Evolutionary conservation across 1,139 yeast genomes (phyloP).

Genomic region (Yamadazyma friedrichii): DNA sequence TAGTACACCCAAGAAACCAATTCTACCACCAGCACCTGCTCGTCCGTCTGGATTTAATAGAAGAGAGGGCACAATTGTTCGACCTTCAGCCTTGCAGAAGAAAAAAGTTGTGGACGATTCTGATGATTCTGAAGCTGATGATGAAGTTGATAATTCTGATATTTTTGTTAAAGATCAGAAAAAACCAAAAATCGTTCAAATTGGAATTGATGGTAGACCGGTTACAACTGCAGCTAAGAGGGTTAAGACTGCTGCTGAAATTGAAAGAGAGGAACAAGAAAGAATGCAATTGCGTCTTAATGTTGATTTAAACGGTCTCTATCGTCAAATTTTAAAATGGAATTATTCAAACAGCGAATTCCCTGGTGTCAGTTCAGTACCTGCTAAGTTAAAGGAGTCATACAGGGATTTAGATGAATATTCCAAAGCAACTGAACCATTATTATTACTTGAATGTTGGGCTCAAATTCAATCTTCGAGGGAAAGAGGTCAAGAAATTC

Average conservation of each 20-base stretch:
- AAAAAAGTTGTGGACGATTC: conserved; percentile 25
- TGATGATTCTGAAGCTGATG: conserved; percentile 34
- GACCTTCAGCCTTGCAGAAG: conserved; percentile 33
- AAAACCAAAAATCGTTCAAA: conserved; percentile 35
- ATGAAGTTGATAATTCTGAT: conserved; percentile 41
- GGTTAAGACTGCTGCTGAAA: conserved; percentile 20
- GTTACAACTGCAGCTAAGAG: conserved; percentile 16
- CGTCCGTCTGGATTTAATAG: conserved; percentile 72
- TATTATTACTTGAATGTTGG: conserved; percentile 90
- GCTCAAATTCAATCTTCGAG: conserved; percentile 79
- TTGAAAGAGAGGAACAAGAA: conserved; percentile 65
- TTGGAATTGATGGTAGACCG: conserved; percentile 33
- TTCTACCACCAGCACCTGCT: conserved; percentile 49
- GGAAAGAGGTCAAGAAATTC: conserved; percentile 58
- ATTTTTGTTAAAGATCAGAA: conserved; percentile 36
- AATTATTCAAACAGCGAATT: conserved; percentile 57
- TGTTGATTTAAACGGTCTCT: conserved; percentile 76
- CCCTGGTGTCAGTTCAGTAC: conserved; percentile 49
- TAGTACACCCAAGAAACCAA: conserved; percentile 7
- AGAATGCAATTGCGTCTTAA: conserved; percentile 77
- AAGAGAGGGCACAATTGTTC: conserved; percentile 28
- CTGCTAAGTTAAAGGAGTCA: conserved; percentile 37
- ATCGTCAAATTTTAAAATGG: conserved; percentile 73
- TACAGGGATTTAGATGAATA: conserved; percentile 66
- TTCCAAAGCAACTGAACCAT: conserved; percentile 67